Evolutionary conservation across 2,329 filamentous ascomycete species (phyloP), one percentile per base, ranked within the genome.

Genomic region (Alternaria gansuensis): DNA sequence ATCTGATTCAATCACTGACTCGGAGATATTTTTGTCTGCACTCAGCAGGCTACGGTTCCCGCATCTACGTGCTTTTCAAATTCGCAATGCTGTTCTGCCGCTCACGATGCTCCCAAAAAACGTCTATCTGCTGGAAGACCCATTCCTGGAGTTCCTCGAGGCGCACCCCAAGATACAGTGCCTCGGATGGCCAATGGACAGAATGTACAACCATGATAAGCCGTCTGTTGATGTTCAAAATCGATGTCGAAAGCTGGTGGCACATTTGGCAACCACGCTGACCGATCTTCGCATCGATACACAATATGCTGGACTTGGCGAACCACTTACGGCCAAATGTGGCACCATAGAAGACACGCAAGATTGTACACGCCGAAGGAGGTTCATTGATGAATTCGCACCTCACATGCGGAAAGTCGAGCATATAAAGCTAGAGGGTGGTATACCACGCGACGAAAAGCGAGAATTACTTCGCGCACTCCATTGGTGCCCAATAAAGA

Each of bases 361-460:
- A 36, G 65, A 67, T 33, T 64, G 71, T 29, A 60, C 66, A 8
- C 71, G 75, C 14, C 68, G 77, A 5, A 67, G 76, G 51, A 69
- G 70, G 29, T 78, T 82, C 70, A 80, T 83, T 37, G 69, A 70
- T 26, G 74, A 79, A 5, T 82, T 83, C 50, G 79, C 76, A 2
- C 66, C 77, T 1, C 69, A 73, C 31, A 78, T 82, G 79, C 75
- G 64, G 2, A 78, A 69, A n/a, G 50, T 82, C 4, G 67, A 79
- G 54, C 74, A 71, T 39, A 72, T 83, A 66, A 83, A 83, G 57
- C 68, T 83, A 21, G 81, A 82, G 69, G 81, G 81, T 17, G 79
- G 79, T 11, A 76, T 82, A 40, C 79, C 81, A 0, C 73, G 79
- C 9, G 80, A 82, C 59, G 81, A 82, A 60, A 79, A 80, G 52